Percentiles rank a stretch among this genome's conserved stretches.
Conservation (phyloP, 179 eudicot species). For the Heliamphora pulchella region DNA sequence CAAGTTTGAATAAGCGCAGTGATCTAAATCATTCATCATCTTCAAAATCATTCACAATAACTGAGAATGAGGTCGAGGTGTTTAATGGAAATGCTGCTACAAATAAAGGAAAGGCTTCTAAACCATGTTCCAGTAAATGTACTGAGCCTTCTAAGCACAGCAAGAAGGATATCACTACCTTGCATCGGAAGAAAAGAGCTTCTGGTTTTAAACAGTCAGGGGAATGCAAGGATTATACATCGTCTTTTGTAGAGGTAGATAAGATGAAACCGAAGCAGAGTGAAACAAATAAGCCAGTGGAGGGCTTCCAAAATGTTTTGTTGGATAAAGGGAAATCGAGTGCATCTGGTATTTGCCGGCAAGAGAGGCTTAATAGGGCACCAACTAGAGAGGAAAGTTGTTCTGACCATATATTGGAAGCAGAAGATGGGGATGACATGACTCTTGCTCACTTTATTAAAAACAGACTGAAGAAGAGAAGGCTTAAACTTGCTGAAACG, state of each 20-base stretch:
- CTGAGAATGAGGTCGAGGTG: not conserved
- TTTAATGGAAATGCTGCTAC: not conserved
- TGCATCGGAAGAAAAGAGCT: not conserved
- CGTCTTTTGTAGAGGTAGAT: no score
- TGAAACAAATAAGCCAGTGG: no score
- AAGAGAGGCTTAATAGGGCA: not conserved
- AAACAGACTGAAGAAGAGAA: slow-evolving; percentile 18
- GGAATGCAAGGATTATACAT: no score
- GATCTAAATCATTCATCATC: slow-evolving; percentile 10
- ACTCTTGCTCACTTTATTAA: slow-evolving; percentile 25
- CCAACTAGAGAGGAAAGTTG: not conserved
- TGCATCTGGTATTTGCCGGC: no score
- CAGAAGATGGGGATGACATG: slow-evolving; percentile 17
- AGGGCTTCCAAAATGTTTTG: no score
- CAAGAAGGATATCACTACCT: not conserved
- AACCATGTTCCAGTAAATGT: not conserved
- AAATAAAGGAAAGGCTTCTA: not conserved
- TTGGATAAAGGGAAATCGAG: no score
- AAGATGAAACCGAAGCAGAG: no score
- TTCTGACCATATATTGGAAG: not conserved
- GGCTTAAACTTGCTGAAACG: not conserved
- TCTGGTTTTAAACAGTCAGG: no score
- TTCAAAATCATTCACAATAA: not conserved
- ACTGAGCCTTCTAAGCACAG: not conserved
- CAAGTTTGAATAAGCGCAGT: slow-evolving; percentile 7